Conservation (phyloP, 495 filamentous ascomycete genomes). For the Talaromyces borbonicus region DNA sequence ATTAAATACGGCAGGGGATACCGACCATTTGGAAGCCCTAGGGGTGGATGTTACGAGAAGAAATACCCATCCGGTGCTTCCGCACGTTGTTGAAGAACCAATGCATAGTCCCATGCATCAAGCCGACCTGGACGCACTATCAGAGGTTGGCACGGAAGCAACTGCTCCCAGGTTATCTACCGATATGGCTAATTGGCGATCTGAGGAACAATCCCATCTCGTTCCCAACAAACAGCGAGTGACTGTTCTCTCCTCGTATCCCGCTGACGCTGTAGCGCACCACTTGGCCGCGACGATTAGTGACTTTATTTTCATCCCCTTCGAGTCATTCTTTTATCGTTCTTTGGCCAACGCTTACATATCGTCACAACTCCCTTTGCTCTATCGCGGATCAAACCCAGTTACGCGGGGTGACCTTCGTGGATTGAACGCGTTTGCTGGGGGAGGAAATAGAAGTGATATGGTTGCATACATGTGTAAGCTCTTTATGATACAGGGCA, state of each 20-base stretch:
- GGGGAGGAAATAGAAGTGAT: constrained; percentile 29
- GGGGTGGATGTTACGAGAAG: background rate
- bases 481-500: constrained; percentile 33
- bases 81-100: constrained; percentile 30
- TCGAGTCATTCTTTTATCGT: constrained; percentile 39
- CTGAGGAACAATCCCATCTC: background rate
- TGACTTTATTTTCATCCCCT: constrained; percentile 31
- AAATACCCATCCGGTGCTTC: constrained; percentile 11
- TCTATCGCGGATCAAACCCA: constrained; percentile 11
- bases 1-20: background rate
- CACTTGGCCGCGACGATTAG: constrained; percentile 35
- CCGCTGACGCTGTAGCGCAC: constrained; percentile 34
- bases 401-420: constrained; percentile 22
- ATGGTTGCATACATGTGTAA: constrained; percentile 32
- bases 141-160: constrained; percentile 1
- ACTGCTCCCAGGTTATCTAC: background rate
- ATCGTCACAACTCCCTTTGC: constrained; percentile 11
- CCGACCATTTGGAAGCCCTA: background rate
- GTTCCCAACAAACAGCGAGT: constrained; percentile 24
- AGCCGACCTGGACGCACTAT: background rate
- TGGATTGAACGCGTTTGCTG: constrained; percentile 29
- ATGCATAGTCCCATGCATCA: constrained; percentile 9
- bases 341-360: constrained; percentile 36
- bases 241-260: constrained; percentile 40
- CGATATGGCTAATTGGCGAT: background rate